These are phyloP conservation scores for Claviceps sp. DNA, from an alignment of 2,329 filamentous ascomycete species.

Conservation along the genomic window DNA sequence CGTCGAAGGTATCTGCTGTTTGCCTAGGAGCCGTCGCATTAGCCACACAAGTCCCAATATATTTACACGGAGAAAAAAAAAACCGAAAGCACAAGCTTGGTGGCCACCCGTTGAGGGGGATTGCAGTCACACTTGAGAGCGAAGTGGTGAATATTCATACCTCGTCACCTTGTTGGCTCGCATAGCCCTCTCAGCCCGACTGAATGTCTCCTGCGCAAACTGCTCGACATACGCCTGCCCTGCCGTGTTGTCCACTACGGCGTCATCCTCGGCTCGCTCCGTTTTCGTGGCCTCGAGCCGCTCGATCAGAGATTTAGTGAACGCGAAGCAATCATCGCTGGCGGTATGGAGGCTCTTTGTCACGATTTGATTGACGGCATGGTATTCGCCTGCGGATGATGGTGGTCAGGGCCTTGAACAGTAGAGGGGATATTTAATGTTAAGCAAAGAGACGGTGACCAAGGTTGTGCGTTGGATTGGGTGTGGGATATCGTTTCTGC, in stretches of 20 bases:
- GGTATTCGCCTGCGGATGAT: conserved; percentile 58
- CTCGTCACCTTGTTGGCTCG: conserved; percentile 71
- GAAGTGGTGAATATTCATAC: conserved; percentile 25
- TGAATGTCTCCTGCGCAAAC: conserved; percentile 81
- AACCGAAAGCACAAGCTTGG: background rate
- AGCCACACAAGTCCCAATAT: too few species aligned
- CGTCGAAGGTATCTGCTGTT: conserved; percentile 88
- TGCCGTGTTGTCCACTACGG: conserved; percentile 70
- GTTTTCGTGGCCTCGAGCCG: conserved; percentile 55
- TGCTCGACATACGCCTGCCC: conserved; percentile 90
- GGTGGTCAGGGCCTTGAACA: background rate
- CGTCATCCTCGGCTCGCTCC: conserved; percentile 63
- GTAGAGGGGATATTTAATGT: background rate
- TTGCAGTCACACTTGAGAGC: too few species aligned
- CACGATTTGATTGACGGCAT: conserved; percentile 86
- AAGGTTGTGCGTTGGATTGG: background rate
- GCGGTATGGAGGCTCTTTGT: conserved; percentile 62
- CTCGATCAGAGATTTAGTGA: conserved; percentile 78
- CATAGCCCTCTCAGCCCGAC: conserved; percentile 69
- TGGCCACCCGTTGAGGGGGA: too few species aligned
- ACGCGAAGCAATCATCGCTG: conserved; percentile 66
- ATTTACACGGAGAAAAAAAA: too few species aligned
- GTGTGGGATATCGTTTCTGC: background rate
- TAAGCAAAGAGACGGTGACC: background rate
- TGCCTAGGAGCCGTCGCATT: conserved; percentile 37